phyloP scores from a whole-genome alignment of 208 protist genomes.

The Leishmania major region DNA sequence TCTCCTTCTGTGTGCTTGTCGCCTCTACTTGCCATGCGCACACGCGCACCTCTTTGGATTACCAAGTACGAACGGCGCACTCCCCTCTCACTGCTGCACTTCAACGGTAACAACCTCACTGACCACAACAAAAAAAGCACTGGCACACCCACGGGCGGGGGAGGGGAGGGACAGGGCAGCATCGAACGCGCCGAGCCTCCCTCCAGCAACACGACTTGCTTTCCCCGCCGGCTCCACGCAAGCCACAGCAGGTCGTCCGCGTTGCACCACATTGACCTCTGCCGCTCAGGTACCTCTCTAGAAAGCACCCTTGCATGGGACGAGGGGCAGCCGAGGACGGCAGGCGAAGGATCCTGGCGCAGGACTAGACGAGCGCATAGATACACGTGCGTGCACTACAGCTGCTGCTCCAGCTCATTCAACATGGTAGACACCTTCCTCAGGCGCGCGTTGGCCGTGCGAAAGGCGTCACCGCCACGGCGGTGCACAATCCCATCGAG shows the following conservation, averaged over 20 bases:
- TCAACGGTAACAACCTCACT: background rate
- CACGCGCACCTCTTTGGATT: background rate
- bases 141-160: background rate
- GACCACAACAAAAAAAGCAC: background rate
- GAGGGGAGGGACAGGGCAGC: background rate
- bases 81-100: background rate
- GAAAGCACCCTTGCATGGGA: background rate
- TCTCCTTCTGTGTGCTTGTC: too few species aligned
- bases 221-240: background rate
- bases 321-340: background rate
- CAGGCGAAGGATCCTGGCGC: background rate
- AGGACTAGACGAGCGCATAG: background rate
- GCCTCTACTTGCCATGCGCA: too few species aligned
- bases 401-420: conserved; percentile 46
- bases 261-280: background rate
- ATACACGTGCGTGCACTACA: background rate
- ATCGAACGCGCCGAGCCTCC: background rate
- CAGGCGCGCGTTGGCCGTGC: conserved; percentile 67
- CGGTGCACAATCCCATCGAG: conserved; percentile 75
- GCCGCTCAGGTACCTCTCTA: background rate
- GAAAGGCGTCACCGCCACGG: conserved; percentile 45
- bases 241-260: background rate
- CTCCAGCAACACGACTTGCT: background rate
- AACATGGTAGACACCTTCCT: conserved; percentile 65
- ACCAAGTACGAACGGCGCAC: background rate